Evolutionary conservation across 306 rosid species (phyloP).

Genomic region (Pterocarpus macrocarpus): DNA sequence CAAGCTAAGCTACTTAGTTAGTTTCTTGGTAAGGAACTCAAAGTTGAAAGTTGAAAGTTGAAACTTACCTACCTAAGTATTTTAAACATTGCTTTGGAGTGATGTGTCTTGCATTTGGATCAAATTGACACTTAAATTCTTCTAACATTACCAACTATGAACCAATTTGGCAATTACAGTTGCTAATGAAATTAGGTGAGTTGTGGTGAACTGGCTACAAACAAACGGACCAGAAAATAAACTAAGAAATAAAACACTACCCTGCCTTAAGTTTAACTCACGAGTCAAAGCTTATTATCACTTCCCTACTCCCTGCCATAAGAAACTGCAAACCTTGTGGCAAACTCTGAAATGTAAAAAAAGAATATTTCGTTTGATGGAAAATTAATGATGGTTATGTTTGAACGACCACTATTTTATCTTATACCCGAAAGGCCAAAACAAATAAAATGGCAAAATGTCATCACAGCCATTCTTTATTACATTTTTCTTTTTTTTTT

Average conservation of each 20-base stretch:
- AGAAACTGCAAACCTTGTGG: not conserved
- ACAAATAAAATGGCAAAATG: not conserved
- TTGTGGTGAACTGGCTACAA: not conserved
- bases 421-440: not conserved
- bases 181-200: conserved; percentile 16
- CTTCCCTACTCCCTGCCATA: not conserved
- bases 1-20: not conserved
- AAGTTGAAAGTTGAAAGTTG: conserved; percentile 9
- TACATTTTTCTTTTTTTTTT: too few relatives aligned
- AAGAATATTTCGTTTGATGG: conserved; percentile 11
- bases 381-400: conserved; percentile 18
- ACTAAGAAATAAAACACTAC: not conserved
- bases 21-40: not conserved
- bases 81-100: conserved; percentile 26
- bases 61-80: conserved; percentile 16
- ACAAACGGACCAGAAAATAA: conserved; percentile 1
- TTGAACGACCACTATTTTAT: conserved; percentile 12
- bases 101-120: not conserved
- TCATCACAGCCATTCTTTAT: not conserved
- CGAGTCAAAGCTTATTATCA: conserved; percentile 2
- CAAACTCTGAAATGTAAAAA: conserved; percentile 14
- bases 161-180: conserved; percentile 6
- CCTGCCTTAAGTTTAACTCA: not conserved
- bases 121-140: conserved; percentile 17
- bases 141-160: not conserved